Base-by-base conservation (phyloP, 495 filamentous ascomycete genomes). In the Penicillium salamii region DNA sequence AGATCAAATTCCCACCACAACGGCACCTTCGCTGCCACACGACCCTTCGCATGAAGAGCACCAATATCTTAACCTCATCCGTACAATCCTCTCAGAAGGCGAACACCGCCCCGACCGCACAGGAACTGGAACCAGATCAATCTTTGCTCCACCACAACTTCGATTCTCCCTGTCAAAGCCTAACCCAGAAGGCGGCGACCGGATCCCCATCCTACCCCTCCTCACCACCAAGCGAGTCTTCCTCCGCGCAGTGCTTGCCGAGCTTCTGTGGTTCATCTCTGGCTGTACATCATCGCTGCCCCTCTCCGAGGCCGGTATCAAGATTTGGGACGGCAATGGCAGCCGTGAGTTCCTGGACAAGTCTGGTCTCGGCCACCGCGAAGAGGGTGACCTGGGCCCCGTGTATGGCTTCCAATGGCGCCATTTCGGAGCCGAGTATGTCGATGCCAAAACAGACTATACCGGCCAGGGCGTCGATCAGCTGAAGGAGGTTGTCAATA, bases 361-460 rank as follows among this genome's bases (percentile, higher is more conserved):
- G 45, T 76, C 92, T 12, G 91, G 92, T 5, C 79, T 97, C 9
- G 69, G 77, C 0, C 78, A 93, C 59, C 87, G 91, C 49, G 87
- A 77, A 24, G 87, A 80, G 17, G 93, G 95, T 50, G 93, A 98
- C 63, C 78, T 98, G 0, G 93, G 93, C 2, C 95, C 95, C 46
- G 91, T 98, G 0, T 98, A 98, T 64, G 93, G 93, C 4, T 98
- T 98, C 75, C 93, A 98, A 67, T 98, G 93, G 93, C 88, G 95
- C 17, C 93, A 97, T 65, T 98, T 98, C 59, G 93, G 93, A 24
- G 93, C 93, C 7, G 79, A 87, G 48, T 97, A 98, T 63, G 68
- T 81, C 11, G 88, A 95, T 59, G 78, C 83, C 9, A 67, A 85
- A 41, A 79, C 87, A 1, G 90, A 97, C 63, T 98, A 98, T 69